phyloP scores from a whole-genome alignment of 2,329 filamentous ascomycete species.

The Beauveria australis region DNA sequence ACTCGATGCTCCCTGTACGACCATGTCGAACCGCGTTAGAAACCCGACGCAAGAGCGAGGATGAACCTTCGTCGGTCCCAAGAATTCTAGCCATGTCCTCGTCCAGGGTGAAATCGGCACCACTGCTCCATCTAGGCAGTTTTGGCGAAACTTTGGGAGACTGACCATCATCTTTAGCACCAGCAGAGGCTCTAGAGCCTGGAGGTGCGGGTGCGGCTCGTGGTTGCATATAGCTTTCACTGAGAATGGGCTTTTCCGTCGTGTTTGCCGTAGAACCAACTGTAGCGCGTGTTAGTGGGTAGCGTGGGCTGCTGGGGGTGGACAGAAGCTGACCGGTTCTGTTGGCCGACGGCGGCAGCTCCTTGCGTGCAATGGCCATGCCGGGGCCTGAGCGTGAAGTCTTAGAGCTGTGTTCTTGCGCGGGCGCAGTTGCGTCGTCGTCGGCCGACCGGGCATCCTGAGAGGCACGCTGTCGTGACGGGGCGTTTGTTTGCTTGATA shows the following conservation, averaged over 20 bases:
- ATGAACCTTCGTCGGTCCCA: conserved; percentile 65
- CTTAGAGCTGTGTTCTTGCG: conserved; percentile 33
- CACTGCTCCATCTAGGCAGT: conserved; percentile 66
- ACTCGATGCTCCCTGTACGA: conserved; percentile 73
- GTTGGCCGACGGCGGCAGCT: conserved; percentile 38
- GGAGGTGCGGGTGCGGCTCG: conserved; percentile 49
- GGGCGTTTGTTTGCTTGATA: conserved; percentile 28
- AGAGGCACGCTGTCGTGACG: conserved; percentile 15
- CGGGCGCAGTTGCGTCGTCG: conserved; percentile 39
- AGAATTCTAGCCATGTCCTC: conserved; percentile 91
- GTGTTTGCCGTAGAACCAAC: conserved; percentile 26
- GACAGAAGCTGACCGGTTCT: conserved; percentile 34
- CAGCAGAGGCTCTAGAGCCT: conserved; percentile 27
- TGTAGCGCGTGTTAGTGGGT: conserved; percentile 18
- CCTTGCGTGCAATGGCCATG: conserved; percentile 56
- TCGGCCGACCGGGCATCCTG: conserved; percentile 48
- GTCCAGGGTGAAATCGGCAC: conserved; percentile 86
- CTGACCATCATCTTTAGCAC: conserved; percentile 30
- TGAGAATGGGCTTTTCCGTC: conserved; percentile 19
- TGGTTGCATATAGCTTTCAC: conserved; percentile 50
- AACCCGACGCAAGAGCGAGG: conserved; percentile 77
- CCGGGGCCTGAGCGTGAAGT: conserved; percentile 27
- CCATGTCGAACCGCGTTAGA: conserved; percentile 93
- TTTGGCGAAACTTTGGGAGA: conserved; percentile 53
- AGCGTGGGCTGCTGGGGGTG: neutral